phyloP scores from a whole-genome alignment of 169 alveolate genomes.

The Cryptosporidium xiaoi region DNA sequence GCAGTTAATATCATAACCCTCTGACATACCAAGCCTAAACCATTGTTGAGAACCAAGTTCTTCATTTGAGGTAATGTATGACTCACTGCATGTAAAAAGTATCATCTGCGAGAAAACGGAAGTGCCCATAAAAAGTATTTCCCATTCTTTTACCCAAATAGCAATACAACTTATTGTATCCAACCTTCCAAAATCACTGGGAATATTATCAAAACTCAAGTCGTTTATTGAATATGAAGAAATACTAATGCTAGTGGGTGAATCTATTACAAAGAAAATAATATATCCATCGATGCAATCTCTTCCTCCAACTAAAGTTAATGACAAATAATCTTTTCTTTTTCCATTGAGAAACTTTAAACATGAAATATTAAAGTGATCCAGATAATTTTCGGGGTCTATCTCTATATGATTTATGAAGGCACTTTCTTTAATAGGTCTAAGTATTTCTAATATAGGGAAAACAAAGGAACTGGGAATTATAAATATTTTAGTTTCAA shows the following conservation, averaged over 20 bases:
- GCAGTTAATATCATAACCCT: conserved; percentile 60
- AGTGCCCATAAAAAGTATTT: conserved; percentile 45
- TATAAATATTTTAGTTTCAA: not conserved
- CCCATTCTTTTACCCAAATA: conserved; percentile 71
- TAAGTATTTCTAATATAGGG: not conserved
- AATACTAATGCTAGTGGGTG: not conserved
- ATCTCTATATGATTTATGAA: conserved; percentile 2
- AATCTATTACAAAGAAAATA: conserved; percentile 11
- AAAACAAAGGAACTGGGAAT: conserved; percentile 22
- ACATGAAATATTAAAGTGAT: conserved; percentile 11
- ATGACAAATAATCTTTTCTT: conserved; percentile 1
- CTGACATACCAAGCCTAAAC: conserved; percentile 67
- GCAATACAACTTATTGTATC: conserved; percentile 16
- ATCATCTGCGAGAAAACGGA: conserved; percentile 40
- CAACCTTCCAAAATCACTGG: not conserved
- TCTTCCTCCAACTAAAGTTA: conserved; percentile 16
- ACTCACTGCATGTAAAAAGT: conserved; percentile 10
- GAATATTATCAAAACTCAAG: conserved; percentile 41
- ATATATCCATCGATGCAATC: conserved; percentile 51
- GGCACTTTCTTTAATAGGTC: not conserved
- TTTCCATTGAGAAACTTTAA: conserved; percentile 19
- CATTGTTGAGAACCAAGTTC: not conserved
- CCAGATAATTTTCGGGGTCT: not conserved
- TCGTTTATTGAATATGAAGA: conserved; percentile 57
- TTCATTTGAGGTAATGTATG: not conserved